Conservation (phyloP, 129 eudicot genomes). For the Daucus carota region DH1_v3.0 NC_030385.2:6460001-6460500, state of each 20-base stretch:
- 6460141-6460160: constrained; percentile 77
- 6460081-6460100: constrained; percentile 51
- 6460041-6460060: constrained; percentile 70
- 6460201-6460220: constrained; percentile 73
- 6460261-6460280: constrained; percentile 72
- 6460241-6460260: constrained; percentile 71
- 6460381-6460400: constrained; percentile 55
- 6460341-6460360: constrained; percentile 71
- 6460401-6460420: constrained; percentile 74
- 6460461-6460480: not conserved
- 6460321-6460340: constrained; percentile 68
- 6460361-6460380: constrained; percentile 60
- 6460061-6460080: constrained; percentile 95
- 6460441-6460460: constrained; percentile 55
- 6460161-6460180: constrained; percentile 58
- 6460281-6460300: constrained; percentile 82
- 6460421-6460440: constrained; percentile 57
- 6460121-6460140: constrained; percentile 66
- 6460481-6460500: not conserved
- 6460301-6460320: constrained; percentile 85
- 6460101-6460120: constrained; percentile 58
- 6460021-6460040: constrained; percentile 65
- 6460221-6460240: constrained; percentile 77
- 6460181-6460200: constrained; percentile 85
- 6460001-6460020: constrained; percentile 69